Percentiles rank a stretch among this genome's conserved stretches.
These are phyloP conservation scores for Voacanga thouarsii DNA, from an alignment of 257 asterid species.

Conservation along the genomic window DNA sequence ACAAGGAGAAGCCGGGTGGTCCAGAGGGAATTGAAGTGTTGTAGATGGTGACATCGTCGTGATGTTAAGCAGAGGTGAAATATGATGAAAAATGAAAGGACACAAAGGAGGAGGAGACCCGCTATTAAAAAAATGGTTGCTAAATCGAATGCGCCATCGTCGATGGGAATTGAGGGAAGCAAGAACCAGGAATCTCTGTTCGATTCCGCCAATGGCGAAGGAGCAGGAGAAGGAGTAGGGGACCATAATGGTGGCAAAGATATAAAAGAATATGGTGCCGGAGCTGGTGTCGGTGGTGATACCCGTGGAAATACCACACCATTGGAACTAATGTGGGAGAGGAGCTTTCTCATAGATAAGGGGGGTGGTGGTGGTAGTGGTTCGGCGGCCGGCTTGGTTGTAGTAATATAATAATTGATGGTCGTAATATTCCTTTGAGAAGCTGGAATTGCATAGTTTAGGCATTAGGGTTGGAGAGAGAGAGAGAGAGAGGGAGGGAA, in stretches of 20 bases:
- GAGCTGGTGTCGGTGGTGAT: slow-evolving; percentile 5
- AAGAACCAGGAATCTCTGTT: neutral
- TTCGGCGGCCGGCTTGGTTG: slow-evolving; percentile 32
- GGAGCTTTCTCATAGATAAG: slow-evolving; percentile 50
- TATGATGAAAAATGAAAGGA: slow-evolving; percentile 38
- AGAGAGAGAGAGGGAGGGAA: neutral
- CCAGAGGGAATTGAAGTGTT: slow-evolving; percentile 65
- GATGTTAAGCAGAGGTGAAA: slow-evolving; percentile 50
- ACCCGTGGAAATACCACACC: slow-evolving; percentile 18
- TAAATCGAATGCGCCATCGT: slow-evolving; percentile 39
- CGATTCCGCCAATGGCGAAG: neutral
- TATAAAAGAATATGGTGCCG: slow-evolving; percentile 2
- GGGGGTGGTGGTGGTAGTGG: slow-evolving; percentile 10
- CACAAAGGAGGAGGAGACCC: slow-evolving; percentile 45
- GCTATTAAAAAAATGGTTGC: slow-evolving; percentile 32
- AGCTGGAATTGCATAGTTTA: slow-evolving; percentile 39
- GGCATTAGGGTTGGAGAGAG: neutral
- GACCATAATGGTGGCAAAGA: slow-evolving; percentile 5
- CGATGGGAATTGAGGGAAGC: slow-evolving; percentile 24
- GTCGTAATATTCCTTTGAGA: slow-evolving; percentile 14
- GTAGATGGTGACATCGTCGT: slow-evolving; percentile 38
- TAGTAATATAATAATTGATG: slow-evolving; percentile 8
- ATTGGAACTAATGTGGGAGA: slow-evolving; percentile 11
- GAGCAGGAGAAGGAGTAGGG: neutral
- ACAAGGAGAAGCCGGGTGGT: slow-evolving; percentile 62